Conservation (phyloP, 177 flowering plant species). For the Vitis hybrid region DNA sequence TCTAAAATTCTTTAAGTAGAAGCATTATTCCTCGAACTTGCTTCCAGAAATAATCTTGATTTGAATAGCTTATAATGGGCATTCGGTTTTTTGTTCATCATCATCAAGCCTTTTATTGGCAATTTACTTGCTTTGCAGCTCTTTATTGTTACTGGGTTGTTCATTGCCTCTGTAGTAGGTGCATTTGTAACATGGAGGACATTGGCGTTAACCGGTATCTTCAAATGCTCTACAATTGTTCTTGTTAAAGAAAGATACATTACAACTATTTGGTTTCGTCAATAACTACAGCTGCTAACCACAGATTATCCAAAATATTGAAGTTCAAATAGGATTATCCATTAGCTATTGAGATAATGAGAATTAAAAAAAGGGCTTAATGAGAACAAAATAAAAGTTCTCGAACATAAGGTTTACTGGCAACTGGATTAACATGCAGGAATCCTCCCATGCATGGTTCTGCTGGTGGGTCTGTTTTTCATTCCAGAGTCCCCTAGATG, state of each 20-base stretch:
- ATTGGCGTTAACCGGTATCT: conserved; percentile 9
- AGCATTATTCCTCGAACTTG: too few relatives aligned
- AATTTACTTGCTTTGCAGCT: conserved; percentile 2
- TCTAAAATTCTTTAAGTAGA: too few relatives aligned
- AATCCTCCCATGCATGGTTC: conserved; percentile 7
- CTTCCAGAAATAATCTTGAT: too few relatives aligned
- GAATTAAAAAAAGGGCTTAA: not conserved
- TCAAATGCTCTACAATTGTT: not conserved
- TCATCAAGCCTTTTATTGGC: too few relatives aligned
- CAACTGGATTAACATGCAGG: conserved; percentile 11
- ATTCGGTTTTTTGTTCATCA: too few relatives aligned
- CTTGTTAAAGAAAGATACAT: not conserved
- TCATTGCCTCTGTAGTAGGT: not conserved
- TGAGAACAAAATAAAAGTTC: too few relatives aligned
- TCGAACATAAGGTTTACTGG: not conserved
- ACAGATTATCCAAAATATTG: too few relatives aligned
- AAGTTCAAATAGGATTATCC: too few relatives aligned
- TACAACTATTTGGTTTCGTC: not conserved
- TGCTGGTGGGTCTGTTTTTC: conserved; percentile 8
- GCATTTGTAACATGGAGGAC: conserved; percentile 1
- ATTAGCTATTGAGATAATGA: not conserved
- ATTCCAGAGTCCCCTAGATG: conserved; percentile 15
- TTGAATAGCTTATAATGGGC: too few relatives aligned
- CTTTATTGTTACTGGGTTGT: conserved; percentile 6
- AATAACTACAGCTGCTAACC: too few relatives aligned